These are phyloP conservation scores for Microcyclosporella mali DNA, from an alignment of 2,329 filamentous ascomycete species.

Conservation along the genomic window DNA sequence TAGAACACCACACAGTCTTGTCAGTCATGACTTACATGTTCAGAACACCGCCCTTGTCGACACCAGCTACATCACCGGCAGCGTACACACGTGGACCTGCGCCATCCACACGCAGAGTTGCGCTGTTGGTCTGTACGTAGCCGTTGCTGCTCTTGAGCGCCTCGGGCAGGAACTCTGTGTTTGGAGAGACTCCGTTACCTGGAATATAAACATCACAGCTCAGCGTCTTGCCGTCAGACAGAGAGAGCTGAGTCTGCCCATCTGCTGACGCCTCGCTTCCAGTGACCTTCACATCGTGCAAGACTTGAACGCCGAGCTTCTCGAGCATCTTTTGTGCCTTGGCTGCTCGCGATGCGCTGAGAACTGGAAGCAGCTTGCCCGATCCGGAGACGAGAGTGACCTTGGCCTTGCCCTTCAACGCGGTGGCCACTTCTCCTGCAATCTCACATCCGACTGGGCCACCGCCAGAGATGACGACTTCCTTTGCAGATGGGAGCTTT, in stretches of 20 bases:
- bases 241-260: constrained; percentile 19
- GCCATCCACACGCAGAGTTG: constrained; percentile 27
- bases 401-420: constrained; percentile 26
- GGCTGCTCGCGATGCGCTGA: constrained; percentile 22
- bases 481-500: constrained; percentile 25
- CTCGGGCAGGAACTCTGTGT: constrained; percentile 28
- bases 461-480: constrained; percentile 34
- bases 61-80: constrained; percentile 34
- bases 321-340: constrained; percentile 31
- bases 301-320: constrained; percentile 28
- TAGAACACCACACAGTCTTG: no score
- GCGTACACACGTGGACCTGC: constrained; percentile 31
- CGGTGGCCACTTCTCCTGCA: constrained; percentile 33
- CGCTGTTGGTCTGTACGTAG: constrained; percentile 24
- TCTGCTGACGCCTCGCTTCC: constrained; percentile 20
- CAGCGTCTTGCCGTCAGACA: constrained; percentile 29
- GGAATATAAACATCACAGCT: constrained; percentile 34
- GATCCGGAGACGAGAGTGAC: constrained; percentile 33
- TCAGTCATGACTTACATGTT: constrained; percentile 29
- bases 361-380: constrained; percentile 27
- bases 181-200: constrained; percentile 31
- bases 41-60: constrained; percentile 38
- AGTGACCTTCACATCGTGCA: constrained; percentile 25
- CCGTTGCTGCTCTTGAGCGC: constrained; percentile 24
- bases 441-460: constrained; percentile 34